A percentile compares a stretch with the other conserved stretches of the same genome.
Conservation (phyloP, 805 yeast genomes). For the Cyberlindnera mississippiensis region DNA sequence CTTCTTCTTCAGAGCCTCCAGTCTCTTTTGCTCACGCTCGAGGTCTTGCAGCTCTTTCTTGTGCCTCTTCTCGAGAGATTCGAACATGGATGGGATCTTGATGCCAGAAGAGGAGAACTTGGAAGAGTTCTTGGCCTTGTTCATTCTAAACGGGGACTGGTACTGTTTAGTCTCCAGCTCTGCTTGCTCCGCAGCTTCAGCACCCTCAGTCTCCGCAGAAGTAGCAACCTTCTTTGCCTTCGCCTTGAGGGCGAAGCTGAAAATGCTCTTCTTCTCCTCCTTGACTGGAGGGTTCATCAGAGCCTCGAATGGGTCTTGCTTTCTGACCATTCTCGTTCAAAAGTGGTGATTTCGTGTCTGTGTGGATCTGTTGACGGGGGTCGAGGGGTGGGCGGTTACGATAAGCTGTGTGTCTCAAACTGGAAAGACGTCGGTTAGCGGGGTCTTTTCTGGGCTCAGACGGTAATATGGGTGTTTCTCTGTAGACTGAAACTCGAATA, state of each 20-base stretch:
- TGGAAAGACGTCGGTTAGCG: no score
- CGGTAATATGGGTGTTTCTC: no score
- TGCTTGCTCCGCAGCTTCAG: conserved; percentile 1
- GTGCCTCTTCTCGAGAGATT: conserved; percentile 17
- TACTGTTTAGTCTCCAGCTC: conserved; percentile 6
- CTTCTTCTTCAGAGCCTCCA: conserved; percentile 13
- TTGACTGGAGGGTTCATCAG: conserved; percentile 8
- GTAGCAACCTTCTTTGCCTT: conserved; percentile 11
- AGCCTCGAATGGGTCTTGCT: conserved; percentile 16
- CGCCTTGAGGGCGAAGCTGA: conserved; percentile 15
- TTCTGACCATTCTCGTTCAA: conserved; percentile 6
- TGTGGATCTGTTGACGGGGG: no score
- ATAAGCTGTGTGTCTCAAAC: no score
- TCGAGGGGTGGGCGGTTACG: no score
- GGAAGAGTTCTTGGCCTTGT: conserved; percentile 5
- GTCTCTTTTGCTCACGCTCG: conserved; percentile 14
- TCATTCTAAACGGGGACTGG: conserved; percentile 18
- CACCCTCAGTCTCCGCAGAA: conserved; percentile 1
- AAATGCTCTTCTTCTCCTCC: conserved; percentile 18
- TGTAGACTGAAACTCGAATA: no score
- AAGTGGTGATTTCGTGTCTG: no score
- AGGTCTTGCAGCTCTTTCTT: conserved; percentile 16
- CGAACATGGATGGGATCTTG: conserved; percentile 14
- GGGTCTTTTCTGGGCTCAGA: no score
- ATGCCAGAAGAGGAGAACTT: conserved; percentile 3